phyloP scores from a whole-genome alignment of 1,284 basidiomycete genomes.

The Xerocomus cyaneibrunnescens region DNA sequence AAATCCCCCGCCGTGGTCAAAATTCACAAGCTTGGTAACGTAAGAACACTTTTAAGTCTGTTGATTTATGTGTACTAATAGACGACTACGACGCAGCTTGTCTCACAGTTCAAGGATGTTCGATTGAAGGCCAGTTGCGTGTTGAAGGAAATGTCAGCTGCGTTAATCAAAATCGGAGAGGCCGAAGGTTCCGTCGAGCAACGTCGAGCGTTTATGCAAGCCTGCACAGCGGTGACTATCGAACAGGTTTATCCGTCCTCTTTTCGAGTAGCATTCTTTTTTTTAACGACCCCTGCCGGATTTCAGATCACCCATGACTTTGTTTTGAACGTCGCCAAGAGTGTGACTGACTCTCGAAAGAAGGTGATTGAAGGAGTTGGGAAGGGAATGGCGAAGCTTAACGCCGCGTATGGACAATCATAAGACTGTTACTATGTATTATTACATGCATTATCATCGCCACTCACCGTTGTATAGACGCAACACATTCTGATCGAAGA shows the following conservation, averaged over 20 bases:
- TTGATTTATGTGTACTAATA: constrained; percentile 1
- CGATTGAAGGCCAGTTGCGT: constrained; percentile 50
- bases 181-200: constrained; percentile 49
- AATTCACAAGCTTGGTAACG: constrained; percentile 66
- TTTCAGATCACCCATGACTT: constrained; percentile 65
- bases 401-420: constrained; percentile 43
- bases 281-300: constrained; percentile 1
- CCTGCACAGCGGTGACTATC: constrained; percentile 44
- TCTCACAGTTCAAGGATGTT: constrained; percentile 61
- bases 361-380: constrained; percentile 69
- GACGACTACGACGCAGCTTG: constrained; percentile 47
- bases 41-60: constrained; percentile 31
- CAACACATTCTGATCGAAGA: constrained; percentile 7
- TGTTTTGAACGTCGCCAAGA: constrained; percentile 59
- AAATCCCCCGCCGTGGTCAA: constrained; percentile 67
- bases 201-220: constrained; percentile 51
- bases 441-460: constrained; percentile 20
- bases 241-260: constrained; percentile 41
- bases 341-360: constrained; percentile 63
- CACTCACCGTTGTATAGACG: constrained; percentile 34
- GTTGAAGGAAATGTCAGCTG: constrained; percentile 56
- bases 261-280: neutral
- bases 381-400: constrained; percentile 61
- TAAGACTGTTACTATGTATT: constrained; percentile 11
- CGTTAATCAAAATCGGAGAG: constrained; percentile 51